These are phyloP conservation scores for Irpex rosettiformis DNA, from an alignment of 1,284 basidiomycete species.

Conservation along the genomic window DNA sequence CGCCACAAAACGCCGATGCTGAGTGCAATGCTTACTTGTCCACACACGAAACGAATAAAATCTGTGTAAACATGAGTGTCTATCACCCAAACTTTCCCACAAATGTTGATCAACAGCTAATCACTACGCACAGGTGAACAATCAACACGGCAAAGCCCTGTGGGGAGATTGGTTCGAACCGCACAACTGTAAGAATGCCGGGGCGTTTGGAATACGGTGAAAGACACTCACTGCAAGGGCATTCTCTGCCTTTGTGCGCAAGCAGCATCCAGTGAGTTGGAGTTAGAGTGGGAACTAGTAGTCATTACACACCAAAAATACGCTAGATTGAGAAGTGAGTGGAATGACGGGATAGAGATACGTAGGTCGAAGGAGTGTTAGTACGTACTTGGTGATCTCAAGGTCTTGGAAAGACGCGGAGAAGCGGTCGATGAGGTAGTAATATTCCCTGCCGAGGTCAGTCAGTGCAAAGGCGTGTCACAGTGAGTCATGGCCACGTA, in stretches of 20 bases:
- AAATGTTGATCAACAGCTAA: background rate
- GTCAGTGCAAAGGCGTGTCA: background rate
- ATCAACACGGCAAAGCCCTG: constrained; percentile 31
- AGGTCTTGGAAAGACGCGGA: constrained; percentile 28
- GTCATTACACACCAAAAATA: constrained; percentile 33
- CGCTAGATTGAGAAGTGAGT: constrained; percentile 21
- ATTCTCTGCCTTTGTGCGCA: constrained; percentile 28
- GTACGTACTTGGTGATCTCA: constrained; percentile 33
- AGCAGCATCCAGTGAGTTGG: constrained; percentile 2
- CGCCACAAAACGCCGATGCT: background rate
- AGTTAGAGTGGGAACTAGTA: background rate
- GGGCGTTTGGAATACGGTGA: background rate
- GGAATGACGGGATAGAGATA: background rate
- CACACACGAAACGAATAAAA: constrained; percentile 34
- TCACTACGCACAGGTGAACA: constrained; percentile 30
- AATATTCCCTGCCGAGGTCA: constrained; percentile 21
- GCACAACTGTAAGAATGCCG: background rate
- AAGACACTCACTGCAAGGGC: constrained; percentile 29
- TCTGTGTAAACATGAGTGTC: constrained; percentile 16
- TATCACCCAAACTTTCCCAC: background rate
- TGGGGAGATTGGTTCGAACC: background rate
- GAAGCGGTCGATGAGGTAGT: constrained; percentile 35
- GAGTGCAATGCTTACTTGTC: constrained; percentile 19
- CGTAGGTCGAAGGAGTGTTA: too few relatives aligned
- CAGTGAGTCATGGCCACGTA: background rate